Evolutionary conservation across 2,329 filamentous ascomycete genomes (phyloP).

Genomic region (Sporothrix sp.): DNA sequence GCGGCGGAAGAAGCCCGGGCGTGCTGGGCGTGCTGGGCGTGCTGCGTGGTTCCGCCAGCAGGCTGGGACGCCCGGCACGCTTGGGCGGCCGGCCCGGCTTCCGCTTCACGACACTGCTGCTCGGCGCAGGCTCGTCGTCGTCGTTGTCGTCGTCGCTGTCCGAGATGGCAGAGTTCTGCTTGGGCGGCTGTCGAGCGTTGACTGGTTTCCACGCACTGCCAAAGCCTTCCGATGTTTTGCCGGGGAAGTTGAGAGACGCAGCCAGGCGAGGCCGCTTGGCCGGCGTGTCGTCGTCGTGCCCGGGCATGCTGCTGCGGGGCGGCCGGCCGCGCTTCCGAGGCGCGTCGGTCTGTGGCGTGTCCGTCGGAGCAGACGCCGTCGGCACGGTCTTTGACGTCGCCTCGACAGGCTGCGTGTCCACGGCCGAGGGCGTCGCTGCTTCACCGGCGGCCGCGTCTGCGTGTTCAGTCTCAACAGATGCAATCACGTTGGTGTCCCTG

Average conservation of each 20-base stretch:
- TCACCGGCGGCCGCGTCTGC: no score
- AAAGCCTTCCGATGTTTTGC: neutral
- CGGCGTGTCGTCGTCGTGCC: neutral
- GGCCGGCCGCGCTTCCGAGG: slow-evolving; percentile 14
- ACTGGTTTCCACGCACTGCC: slow-evolving; percentile 10
- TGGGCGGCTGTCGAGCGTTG: neutral
- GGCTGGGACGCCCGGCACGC: slow-evolving; percentile 15
- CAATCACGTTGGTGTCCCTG: neutral
- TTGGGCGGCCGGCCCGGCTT: slow-evolving; percentile 29
- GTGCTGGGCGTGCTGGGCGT: neutral
- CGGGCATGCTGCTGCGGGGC: neutral
- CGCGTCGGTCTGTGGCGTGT: slow-evolving; percentile 3
- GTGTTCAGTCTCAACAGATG: neutral
- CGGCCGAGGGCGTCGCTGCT: no score
- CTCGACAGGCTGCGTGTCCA: neutral
- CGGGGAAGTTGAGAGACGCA: neutral
- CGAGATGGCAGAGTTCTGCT: neutral
- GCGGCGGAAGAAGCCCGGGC: slow-evolving; percentile 6
- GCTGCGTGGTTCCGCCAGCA: neutral
- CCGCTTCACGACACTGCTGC: slow-evolving; percentile 13
- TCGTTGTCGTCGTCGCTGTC: slow-evolving; percentile 15
- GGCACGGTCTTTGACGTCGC: neutral
- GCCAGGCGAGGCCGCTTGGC: slow-evolving; percentile 15
- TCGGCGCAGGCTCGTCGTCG: slow-evolving; percentile 14
- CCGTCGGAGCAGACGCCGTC: neutral